These are phyloP conservation scores for Sarocladiaceae sp. DNA, from an alignment of 2,329 filamentous ascomycete species.

Conservation along the genomic window DNA sequence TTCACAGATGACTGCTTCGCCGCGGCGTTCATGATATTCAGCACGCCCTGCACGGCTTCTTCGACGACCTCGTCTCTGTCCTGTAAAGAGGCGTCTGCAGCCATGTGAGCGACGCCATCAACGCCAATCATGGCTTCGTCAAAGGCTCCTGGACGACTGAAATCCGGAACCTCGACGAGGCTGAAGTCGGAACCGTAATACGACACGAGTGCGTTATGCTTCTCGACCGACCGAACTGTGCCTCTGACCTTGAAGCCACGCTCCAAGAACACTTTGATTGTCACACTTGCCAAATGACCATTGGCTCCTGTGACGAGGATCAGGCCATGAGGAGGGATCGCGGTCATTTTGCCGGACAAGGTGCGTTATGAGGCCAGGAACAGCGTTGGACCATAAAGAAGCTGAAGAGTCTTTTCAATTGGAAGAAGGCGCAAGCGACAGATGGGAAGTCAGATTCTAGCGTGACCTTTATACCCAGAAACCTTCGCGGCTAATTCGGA, in stretches of 20 bases:
- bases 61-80: background rate
- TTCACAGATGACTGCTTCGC: background rate
- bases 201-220: background rate
- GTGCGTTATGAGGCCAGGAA: background rate
- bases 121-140: slow-evolving; percentile 28
- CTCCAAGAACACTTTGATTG: slow-evolving; percentile 2
- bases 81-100: slow-evolving; percentile 14
- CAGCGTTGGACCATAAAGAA: background rate
- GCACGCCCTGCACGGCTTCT: background rate
- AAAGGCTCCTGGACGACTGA: slow-evolving; percentile 24
- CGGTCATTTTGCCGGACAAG: background rate
- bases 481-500: no score
- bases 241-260: background rate
- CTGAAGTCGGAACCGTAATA: slow-evolving; percentile 11
- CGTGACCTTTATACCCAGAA: no score
- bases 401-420: no score
- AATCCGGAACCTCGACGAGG: slow-evolving; percentile 25
- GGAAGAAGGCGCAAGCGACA: no score
- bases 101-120: slow-evolving; percentile 22
- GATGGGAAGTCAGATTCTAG: no score
- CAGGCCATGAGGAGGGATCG: background rate
- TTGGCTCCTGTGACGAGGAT: slow-evolving; percentile 12
- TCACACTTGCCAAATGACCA: slow-evolving; percentile 10
- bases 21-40: background rate
- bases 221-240: background rate